phyloP scores from a whole-genome alignment of 257 asterid species.

The Solanum pinnatisectum region DNA sequence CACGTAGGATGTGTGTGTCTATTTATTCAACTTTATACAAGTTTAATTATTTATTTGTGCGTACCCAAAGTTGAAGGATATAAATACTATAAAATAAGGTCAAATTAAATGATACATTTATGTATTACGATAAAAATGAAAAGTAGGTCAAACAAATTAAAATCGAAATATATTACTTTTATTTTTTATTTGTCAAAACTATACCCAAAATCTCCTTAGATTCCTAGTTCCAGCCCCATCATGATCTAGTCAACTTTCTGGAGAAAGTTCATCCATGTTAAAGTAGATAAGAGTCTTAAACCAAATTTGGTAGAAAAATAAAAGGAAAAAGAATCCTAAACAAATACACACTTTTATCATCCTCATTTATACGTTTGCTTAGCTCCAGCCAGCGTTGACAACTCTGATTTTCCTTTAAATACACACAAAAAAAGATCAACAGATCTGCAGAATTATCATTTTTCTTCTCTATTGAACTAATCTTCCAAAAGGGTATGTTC shows the following conservation, averaged over 20 bases:
- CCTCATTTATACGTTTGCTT: background rate
- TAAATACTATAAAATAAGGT: too few relatives aligned
- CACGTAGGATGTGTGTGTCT: too few relatives aligned
- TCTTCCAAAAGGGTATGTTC: background rate
- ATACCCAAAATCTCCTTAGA: background rate
- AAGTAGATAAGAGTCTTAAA: background rate
- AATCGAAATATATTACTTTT: too few relatives aligned
- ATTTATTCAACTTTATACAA: too few relatives aligned
- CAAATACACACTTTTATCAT: background rate
- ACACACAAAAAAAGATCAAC: background rate
- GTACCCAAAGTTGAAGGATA: too few relatives aligned
- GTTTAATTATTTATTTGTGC: rapidly evolving
- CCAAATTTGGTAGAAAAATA: background rate
- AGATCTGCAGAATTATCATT: background rate
- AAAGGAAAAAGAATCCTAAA: background rate
- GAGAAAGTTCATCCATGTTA: background rate
- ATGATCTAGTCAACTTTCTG: background rate
- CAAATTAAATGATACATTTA: too few relatives aligned
- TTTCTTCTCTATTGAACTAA: background rate
- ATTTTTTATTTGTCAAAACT: background rate
- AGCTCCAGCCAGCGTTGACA: background rate
- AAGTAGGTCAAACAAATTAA: too few relatives aligned
- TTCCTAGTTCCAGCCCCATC: background rate
- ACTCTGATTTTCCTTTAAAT: background rate
- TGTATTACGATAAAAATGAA: too few relatives aligned